phyloP scores from a whole-genome alignment of 2,329 filamentous ascomycete genomes.

The Chrysoporthe austroafricana region DNA sequence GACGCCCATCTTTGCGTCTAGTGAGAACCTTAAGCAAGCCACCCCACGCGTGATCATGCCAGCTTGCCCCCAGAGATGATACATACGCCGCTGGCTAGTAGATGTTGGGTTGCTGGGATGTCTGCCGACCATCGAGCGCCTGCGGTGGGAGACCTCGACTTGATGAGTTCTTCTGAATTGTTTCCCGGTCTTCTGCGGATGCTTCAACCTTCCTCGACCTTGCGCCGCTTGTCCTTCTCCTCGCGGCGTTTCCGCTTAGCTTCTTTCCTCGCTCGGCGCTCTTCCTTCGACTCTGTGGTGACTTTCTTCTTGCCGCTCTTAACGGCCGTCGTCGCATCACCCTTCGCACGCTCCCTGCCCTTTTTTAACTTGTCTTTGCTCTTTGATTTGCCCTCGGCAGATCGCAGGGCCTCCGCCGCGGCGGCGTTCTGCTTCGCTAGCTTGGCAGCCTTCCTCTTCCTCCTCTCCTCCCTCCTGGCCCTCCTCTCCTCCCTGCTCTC shows the following conservation, averaged over 20 bases:
- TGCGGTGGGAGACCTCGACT: too few relatives aligned
- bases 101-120: background rate
- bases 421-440: slow-evolving; percentile 31
- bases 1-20: background rate
- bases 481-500: slow-evolving; percentile 39
- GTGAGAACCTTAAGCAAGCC: background rate
- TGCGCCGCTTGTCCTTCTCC: slow-evolving; percentile 32
- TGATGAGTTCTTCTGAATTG: background rate
- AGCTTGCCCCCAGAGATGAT: background rate
- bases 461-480: slow-evolving; percentile 43
- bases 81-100: background rate
- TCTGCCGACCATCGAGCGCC: background rate
- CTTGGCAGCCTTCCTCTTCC: slow-evolving; percentile 33
- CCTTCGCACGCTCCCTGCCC: slow-evolving; percentile 11
- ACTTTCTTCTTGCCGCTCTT: slow-evolving; percentile 30
- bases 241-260: slow-evolving; percentile 35
- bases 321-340: slow-evolving; percentile 28
- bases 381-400: background rate
- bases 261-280: slow-evolving; percentile 31
- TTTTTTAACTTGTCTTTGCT: slow-evolving; percentile 6
- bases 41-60: background rate
- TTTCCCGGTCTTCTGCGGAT: background rate
- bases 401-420: slow-evolving; percentile 21
- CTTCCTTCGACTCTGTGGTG: slow-evolving; percentile 30
- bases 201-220: slow-evolving; percentile 23